These are phyloP conservation scores for Alternaria triticina DNA, from an alignment of 2,329 filamentous ascomycete genomes.

Conservation along the genomic window DNA sequence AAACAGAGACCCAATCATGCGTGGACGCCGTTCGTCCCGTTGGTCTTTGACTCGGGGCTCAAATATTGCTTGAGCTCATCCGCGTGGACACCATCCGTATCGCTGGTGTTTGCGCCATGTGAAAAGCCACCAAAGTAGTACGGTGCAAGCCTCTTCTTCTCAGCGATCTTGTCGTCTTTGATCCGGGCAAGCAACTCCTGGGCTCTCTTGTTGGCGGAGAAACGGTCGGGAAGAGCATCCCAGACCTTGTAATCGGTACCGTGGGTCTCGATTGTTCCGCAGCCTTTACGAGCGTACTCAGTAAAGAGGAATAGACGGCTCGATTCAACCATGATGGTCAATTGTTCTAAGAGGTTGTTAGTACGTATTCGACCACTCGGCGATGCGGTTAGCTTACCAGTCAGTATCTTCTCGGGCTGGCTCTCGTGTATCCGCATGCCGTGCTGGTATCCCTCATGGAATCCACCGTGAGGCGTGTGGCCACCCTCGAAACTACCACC, in stretches of 20 bases:
- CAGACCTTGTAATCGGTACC: slow-evolving; percentile 49
- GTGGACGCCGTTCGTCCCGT: slow-evolving; percentile 18
- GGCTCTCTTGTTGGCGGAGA: slow-evolving; percentile 44
- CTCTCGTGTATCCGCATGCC: slow-evolving; percentile 55
- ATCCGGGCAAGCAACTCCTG: slow-evolving; percentile 41
- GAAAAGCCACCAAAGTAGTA: slow-evolving; percentile 45
- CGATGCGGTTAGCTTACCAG: slow-evolving; percentile 24
- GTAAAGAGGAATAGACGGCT: slow-evolving; percentile 49
- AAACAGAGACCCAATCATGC: background rate
- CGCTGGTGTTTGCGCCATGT: slow-evolving; percentile 39
- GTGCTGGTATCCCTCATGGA: slow-evolving; percentile 54
- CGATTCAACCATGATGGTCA: slow-evolving; percentile 49
- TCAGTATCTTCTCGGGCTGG: slow-evolving; percentile 52
- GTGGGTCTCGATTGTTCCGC: slow-evolving; percentile 43
- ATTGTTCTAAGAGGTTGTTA: slow-evolving; percentile 36
- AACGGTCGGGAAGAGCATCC: slow-evolving; percentile 47
- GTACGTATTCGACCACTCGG: background rate
- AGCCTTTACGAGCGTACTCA: slow-evolving; percentile 45
- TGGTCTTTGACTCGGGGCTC: slow-evolving; percentile 11
- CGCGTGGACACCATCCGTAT: slow-evolving; percentile 38
- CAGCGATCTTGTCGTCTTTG: slow-evolving; percentile 39
- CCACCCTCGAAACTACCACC: slow-evolving; percentile 47
- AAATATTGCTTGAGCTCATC: slow-evolving; percentile 35
- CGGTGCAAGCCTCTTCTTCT: slow-evolving; percentile 43
- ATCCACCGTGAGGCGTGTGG: slow-evolving; percentile 50